Evolutionary conservation across 495 filamentous ascomycete species (phyloP), one percentile per base, ranked within the genome.

Genomic region (Penicillium tannophilum): DNA sequence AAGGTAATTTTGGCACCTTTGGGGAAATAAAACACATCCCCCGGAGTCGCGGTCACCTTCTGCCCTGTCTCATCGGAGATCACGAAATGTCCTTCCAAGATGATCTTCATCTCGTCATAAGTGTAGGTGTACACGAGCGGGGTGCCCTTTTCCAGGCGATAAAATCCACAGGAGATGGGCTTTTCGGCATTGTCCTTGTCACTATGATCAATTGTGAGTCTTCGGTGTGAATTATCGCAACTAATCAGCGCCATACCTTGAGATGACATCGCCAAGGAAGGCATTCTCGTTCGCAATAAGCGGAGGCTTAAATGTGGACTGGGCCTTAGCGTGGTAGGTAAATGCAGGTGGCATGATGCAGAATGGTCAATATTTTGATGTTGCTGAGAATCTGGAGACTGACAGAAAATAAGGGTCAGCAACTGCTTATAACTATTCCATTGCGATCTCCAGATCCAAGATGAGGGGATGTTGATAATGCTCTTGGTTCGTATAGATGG

Each of bases 61-160:
- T 88, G 82, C 26, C 87, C 88, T 8, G 81, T 82, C 74, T 88
- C 88, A 70, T 90, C 87, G 8, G 79, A 77, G 62, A 93, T 90
- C 61, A 88, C 83, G 62, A 89, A 90, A 61, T 84, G 81, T 51
- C 90, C 90, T 63, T 92, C 89, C 7, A 93, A 73, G 60, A 92
- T 89, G 60, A 92, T 89, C 76, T 91, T 90, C 84, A 84, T 90
- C 74, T 91, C 89, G 61, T 91, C 82, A 69, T 91, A 92, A 45
- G 81, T 86, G 67, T 92, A 91, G 35, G 77, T 83, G 71, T 91
- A 91, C 24, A 89, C 82, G 52, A 92, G 81, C 1, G 87, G 86
- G 1, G 87, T 87, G 58, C 89, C 88, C 58, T 88, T 88, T 64
- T 90, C 86, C 26, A 91, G 76, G 19, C 88, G 84, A 75, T 91